Percentiles rank a stretch among this genome's conserved stretches.
phyloP scores from a whole-genome alignment of 345 rosid genomes.

The Acer campestre region DNA sequence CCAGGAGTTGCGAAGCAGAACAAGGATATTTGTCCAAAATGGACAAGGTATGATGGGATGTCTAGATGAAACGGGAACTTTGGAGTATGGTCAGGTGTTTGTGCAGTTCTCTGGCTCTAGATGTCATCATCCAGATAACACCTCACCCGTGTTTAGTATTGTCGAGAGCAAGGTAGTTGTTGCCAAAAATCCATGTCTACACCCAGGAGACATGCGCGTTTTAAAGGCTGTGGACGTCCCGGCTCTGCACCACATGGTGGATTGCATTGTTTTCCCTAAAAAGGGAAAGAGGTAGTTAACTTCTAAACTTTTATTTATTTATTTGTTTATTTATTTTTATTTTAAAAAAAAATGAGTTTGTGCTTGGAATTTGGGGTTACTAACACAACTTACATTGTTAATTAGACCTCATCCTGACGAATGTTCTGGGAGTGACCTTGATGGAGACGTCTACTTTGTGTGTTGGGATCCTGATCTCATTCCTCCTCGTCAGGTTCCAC shows the following conservation, averaged over 20 bases:
- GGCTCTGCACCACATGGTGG: constrained; percentile 31
- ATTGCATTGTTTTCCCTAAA: constrained; percentile 33
- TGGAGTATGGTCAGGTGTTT: constrained; percentile 36
- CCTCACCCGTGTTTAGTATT: background rate
- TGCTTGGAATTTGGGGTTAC: background rate
- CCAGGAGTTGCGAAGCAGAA: constrained; percentile 24
- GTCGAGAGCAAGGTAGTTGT: constrained; percentile 15
- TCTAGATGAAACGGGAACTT: constrained; percentile 29
- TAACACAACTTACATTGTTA: background rate
- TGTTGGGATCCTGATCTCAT: constrained; percentile 47
- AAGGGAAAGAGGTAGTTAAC: constrained; percentile 25
- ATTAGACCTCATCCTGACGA: constrained; percentile 50
- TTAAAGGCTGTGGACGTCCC: constrained; percentile 29
- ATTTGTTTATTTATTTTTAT: too few species aligned
- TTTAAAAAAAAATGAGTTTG: too few species aligned
- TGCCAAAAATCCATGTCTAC: constrained; percentile 39
- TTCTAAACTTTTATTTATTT: too few species aligned
- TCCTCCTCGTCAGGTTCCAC: constrained; percentile 26
- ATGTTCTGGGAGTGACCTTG: constrained; percentile 55
- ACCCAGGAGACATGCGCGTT: constrained; percentile 33
- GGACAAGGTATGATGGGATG: constrained; percentile 35
- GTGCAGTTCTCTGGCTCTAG: constrained; percentile 24
- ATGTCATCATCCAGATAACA: background rate
- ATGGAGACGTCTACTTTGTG: constrained; percentile 52
- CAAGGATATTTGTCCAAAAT: constrained; percentile 25